Conservation (phyloP, 1,139 yeast species). For the Sugiyamaella xylanicola region DNA sequence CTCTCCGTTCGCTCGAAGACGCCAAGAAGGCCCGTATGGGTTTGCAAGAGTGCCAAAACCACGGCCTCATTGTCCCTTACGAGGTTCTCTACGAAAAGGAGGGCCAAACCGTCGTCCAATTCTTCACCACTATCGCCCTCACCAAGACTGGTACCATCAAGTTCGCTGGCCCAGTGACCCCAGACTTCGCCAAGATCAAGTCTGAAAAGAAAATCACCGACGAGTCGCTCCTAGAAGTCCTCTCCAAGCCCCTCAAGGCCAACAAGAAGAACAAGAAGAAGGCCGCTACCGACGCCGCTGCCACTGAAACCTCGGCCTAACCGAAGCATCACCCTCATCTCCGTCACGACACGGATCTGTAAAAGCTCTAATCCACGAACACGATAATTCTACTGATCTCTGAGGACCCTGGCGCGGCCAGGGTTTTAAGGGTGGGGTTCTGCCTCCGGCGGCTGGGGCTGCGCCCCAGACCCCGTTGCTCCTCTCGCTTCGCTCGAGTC, state of each 20-base stretch:
- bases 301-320: constrained; percentile 10
- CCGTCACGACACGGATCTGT: neutral
- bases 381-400: neutral
- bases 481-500: neutral
- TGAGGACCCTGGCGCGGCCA: too few relatives aligned
- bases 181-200: constrained; percentile 56
- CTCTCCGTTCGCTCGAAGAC: constrained; percentile 66
- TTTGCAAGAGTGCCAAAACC: constrained; percentile 71
- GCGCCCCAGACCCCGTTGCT: neutral
- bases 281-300: constrained; percentile 32
- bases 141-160: constrained; percentile 73
- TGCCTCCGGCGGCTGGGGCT: neutral
- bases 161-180: constrained; percentile 56
- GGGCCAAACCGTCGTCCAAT: constrained; percentile 70
- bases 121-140: constrained; percentile 74
- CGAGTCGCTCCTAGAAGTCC: constrained; percentile 53
- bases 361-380: neutral
- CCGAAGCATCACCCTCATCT: neutral
- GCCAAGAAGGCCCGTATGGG: constrained; percentile 77
- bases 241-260: constrained; percentile 59
- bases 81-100: constrained; percentile 72
- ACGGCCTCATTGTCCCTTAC: constrained; percentile 67
- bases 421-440: too few relatives aligned
- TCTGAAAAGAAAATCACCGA: constrained; percentile 59
- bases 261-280: constrained; percentile 57